phyloP scores from a whole-genome alignment of 129 eudicot genomes.

The Kitagawia praeruptora region DNA sequence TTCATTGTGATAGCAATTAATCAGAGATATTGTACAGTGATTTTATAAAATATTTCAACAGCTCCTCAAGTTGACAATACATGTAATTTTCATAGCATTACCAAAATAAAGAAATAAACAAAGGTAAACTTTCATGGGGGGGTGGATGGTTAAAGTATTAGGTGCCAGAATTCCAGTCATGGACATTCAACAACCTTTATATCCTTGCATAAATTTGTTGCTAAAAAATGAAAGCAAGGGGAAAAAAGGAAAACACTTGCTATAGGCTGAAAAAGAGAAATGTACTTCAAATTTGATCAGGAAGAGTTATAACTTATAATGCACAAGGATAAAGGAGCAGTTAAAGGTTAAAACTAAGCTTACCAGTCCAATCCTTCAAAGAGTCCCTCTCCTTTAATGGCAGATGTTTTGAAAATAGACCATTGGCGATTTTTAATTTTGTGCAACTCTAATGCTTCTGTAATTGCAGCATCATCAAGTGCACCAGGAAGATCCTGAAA shows the following conservation, averaged over 20 bases:
- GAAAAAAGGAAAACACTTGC: neutral
- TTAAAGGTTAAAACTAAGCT: neutral
- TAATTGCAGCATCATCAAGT: conserved; percentile 92
- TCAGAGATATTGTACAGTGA: neutral
- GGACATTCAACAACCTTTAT: neutral
- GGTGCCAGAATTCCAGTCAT: neutral
- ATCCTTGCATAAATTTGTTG: neutral
- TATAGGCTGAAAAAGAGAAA: neutral
- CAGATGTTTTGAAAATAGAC: conserved; percentile 93
- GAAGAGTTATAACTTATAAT: too few relatives aligned
- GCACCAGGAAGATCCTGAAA: conserved; percentile 98
- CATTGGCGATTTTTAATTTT: conserved; percentile 95
- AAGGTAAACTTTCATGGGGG: too few relatives aligned
- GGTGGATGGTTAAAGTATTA: too few relatives aligned
- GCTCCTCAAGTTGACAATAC: neutral
- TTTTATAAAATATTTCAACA: too few relatives aligned
- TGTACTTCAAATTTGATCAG: neutral
- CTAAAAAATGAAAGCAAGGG: neutral
- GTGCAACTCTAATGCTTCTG: conserved; percentile 89
- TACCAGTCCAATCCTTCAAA: conserved; percentile 98
- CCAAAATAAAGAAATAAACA: neutral
- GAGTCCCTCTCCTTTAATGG: conserved; percentile 95
- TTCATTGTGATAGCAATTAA: neutral
- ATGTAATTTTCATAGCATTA: neutral
- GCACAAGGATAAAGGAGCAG: neutral